Evolutionary conservation across 2,329 filamentous ascomycete genomes (phyloP).

Genomic region (Verticillium longisporum): DNA sequence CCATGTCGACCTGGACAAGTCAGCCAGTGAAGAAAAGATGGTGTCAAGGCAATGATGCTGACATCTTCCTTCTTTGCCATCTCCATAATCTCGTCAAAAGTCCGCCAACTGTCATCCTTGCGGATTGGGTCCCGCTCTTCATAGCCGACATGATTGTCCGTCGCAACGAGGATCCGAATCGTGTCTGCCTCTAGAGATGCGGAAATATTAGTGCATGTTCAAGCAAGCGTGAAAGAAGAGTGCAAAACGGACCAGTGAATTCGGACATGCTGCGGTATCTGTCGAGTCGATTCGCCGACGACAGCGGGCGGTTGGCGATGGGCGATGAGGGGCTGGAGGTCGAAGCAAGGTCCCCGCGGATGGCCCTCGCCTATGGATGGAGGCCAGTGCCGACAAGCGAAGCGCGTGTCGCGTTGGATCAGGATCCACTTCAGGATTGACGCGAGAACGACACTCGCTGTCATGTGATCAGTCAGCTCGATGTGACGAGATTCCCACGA

Average conservation of each 20-base stretch:
- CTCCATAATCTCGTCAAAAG: slow-evolving; percentile 92
- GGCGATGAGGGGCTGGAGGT: neutral
- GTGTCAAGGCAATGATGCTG: slow-evolving; percentile 4
- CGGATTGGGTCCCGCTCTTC: slow-evolving; percentile 88
- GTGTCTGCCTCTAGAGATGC: slow-evolving; percentile 57
- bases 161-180: slow-evolving; percentile 88
- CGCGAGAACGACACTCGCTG: neutral
- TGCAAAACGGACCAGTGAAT: neutral
- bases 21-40: neutral
- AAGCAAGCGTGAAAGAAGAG: neutral
- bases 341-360: neutral
- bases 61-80: slow-evolving; percentile 79
- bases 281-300: neutral
- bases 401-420: neutral
- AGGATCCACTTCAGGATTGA: neutral
- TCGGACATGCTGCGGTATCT: neutral
- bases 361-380: neutral
- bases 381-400: neutral
- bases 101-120: slow-evolving; percentile 95
- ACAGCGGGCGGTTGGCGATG: neutral
- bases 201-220: neutral
- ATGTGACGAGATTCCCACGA: too few species aligned
- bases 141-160: slow-evolving; percentile 97
- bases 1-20: slow-evolving; percentile 72
- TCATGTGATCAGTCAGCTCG: neutral